Percentiles rank a stretch among this genome's conserved stretches.
These are phyloP conservation scores for Cunninghamia lanceolata DNA, from an alignment of 75 land plant species.

Conservation along the genomic window DNA sequence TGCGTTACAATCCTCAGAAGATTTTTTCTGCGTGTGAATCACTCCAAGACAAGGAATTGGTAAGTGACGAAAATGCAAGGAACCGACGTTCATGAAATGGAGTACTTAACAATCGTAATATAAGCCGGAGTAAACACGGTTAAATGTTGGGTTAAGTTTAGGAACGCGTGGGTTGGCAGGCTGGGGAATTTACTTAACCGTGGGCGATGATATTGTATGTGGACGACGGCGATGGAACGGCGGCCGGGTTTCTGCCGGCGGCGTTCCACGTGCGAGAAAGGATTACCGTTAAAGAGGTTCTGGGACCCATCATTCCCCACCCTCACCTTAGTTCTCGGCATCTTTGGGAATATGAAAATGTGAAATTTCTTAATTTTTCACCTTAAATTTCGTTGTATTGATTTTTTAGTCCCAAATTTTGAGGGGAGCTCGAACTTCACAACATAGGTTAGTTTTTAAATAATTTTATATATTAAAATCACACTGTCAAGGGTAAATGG, in stretches of 20 bases:
- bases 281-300: background rate
- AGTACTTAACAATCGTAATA: background rate
- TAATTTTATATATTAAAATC: too few species aligned
- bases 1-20: background rate
- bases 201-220: background rate
- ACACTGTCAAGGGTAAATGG: too few species aligned
- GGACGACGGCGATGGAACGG: background rate
- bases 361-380: too few species aligned
- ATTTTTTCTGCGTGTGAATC: background rate
- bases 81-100: background rate
- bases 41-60: background rate
- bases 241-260: background rate
- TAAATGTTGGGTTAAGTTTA: background rate
- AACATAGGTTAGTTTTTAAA: too few species aligned
- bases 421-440: too few species aligned
- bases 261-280: background rate
- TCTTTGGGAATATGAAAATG: too few species aligned
- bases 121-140: background rate
- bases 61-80: background rate
- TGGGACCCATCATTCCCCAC: background rate
- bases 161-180: background rate
- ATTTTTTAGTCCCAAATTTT: too few species aligned
- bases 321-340: background rate
- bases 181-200: background rate
- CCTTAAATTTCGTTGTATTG: too few species aligned